Evolutionary conservation across 2,329 filamentous ascomycete species (phyloP).

Genomic region (Pseudogymnoascus pannorum): DNA sequence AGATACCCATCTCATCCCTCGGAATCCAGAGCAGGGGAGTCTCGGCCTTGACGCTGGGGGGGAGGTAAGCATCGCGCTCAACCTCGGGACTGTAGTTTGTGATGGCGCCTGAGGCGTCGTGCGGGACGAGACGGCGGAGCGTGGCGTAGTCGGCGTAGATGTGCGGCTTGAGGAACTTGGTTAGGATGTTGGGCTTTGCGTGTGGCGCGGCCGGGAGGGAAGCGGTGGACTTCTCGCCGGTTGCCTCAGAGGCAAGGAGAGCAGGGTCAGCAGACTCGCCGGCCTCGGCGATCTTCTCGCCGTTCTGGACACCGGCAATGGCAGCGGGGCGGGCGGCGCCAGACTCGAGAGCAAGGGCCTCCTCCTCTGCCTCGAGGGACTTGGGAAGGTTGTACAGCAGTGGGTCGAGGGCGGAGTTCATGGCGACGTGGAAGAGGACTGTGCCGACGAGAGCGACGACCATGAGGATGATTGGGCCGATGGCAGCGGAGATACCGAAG

Average conservation of each 20-base stretch:
- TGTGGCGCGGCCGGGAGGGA: constrained; percentile 25
- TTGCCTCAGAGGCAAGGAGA: constrained; percentile 8
- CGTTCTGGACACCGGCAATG: constrained; percentile 24
- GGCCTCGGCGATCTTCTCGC: constrained; percentile 9
- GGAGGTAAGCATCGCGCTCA: constrained; percentile 63
- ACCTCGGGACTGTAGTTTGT: constrained; percentile 55
- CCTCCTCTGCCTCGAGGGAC: constrained; percentile 55
- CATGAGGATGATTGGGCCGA: constrained; percentile 69
- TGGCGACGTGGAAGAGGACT: constrained; percentile 64
- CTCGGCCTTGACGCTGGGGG: constrained; percentile 58
- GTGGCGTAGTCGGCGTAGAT: constrained; percentile 65
- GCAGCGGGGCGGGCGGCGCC: too few species aligned
- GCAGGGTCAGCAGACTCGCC: constrained; percentile 27
- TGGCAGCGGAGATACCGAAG: constrained; percentile 61
- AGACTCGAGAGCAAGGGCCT: constrained; percentile 28
- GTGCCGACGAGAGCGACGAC: constrained; percentile 69
- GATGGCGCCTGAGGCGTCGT: constrained; percentile 36
- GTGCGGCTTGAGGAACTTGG: constrained; percentile 71
- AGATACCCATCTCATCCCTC: constrained; percentile 65
- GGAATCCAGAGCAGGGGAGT: constrained; percentile 80
- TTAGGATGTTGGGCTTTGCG: constrained; percentile 51
- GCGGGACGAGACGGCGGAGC: constrained; percentile 62
- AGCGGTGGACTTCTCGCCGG: constrained; percentile 16
- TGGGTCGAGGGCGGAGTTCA: constrained; percentile 67
- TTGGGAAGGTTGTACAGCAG: constrained; percentile 73